Evolutionary conservation across 345 rosid species (phyloP), one percentile per base, ranked within the genome.

Genomic region (Cochlearia excelsa): DNA sequence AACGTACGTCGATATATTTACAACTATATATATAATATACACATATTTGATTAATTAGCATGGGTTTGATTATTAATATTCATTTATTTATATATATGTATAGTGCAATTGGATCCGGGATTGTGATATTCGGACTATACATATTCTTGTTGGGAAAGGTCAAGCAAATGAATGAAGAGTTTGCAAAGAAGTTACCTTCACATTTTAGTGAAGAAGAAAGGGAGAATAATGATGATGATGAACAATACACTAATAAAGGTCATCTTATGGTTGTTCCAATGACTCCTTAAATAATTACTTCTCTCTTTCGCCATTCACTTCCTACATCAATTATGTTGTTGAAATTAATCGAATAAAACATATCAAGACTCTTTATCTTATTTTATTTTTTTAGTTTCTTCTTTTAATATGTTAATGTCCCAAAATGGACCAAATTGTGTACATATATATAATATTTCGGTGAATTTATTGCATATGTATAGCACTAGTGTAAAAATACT

Each of bases 221-320:
- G 7, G 10, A 66, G 30, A 51, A 16, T 16, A 16, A 46, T 39
- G 61, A 67, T 29, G 56, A 46, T 39, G 61, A 67, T 62, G 77
- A 67, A 60, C 63, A 59, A 41, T 59, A 42, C 50, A 66, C 48
- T 48, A 72, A 54, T 54, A 72, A 59, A 9, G 54, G 72, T 30
- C 72, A 66, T 56, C 57, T 54, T 33, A 46, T 49, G 56, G 66
- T 73, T 39, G 66, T 73, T 33, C 77, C 77, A 73, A 57, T 73
- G 66, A 73, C 77, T 34, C 77, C 77, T 45, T 67, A 26, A 66
- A 31, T 10, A 8, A 23, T 30, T 52, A 33, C 38, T 10, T 9
- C 2, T 26, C 11, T 41, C 30, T 5, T 10, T 11, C 4, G 9
- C 29, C 27, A 28, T 4, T 39, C 1, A 33, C 3, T 33, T 58